phyloP scores from a whole-genome alignment of 148 eudicot genomes.

The Amaranthus palmeri region DNA sequence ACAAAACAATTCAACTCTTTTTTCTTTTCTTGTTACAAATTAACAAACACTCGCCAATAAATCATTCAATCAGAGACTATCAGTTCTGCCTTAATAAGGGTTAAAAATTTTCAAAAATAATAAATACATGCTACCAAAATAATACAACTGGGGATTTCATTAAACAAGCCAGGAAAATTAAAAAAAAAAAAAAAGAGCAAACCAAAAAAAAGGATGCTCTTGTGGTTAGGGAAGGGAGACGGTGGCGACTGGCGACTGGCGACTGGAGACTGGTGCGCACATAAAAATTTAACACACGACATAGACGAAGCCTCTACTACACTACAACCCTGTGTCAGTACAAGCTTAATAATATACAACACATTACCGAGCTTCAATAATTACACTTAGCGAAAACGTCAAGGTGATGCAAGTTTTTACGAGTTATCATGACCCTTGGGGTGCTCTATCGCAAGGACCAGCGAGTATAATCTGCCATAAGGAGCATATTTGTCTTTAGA shows the following conservation, averaged over 20 bases:
- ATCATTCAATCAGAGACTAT: conserved; percentile 14
- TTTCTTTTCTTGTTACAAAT: neutral
- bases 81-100: conserved; percentile 7
- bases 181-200: conserved; percentile 4
- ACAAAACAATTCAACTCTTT: neutral
- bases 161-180: conserved; percentile 15
- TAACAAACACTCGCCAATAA: conserved; percentile 11
- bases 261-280: neutral
- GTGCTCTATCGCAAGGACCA: conserved; percentile 74
- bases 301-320: conserved; percentile 19
- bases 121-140: neutral
- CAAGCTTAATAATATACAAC: conserved; percentile 23
- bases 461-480: conserved; percentile 68
- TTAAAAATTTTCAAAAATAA: no score
- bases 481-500: neutral
- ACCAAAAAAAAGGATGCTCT: conserved; percentile 17
- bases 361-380: conserved; percentile 14
- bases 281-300: conserved; percentile 11
- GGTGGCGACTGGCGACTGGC: conserved; percentile 8
- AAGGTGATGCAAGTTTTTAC: neutral
- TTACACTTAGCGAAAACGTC: conserved; percentile 21
- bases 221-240: conserved; percentile 5
- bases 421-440: conserved; percentile 29
- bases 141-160: conserved; percentile 15
- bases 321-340: conserved; percentile 17